phyloP scores from a whole-genome alignment of 129 eudicot genomes.

The Centella asiatica region DNA sequence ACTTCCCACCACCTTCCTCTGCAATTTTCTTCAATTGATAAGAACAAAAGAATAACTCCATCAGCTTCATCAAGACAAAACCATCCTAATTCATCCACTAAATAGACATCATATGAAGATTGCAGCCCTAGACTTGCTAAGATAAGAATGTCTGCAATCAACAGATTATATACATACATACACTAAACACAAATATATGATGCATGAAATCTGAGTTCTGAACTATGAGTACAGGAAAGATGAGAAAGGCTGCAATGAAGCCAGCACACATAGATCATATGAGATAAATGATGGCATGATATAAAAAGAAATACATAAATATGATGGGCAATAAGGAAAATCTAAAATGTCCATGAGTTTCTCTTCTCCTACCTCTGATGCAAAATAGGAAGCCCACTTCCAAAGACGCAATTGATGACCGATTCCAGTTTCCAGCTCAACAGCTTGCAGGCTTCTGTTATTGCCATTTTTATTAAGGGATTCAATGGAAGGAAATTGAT shows the following conservation, averaged over 20 bases:
- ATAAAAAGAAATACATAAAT: neutral
- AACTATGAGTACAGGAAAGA: neutral
- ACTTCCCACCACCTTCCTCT: slow-evolving; percentile 88
- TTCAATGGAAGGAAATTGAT: slow-evolving; percentile 59
- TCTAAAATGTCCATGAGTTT: neutral
- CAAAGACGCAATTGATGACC: slow-evolving; percentile 85
- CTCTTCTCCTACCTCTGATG: slow-evolving; percentile 70
- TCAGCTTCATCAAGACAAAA: slow-evolving; percentile 15
- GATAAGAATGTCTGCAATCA: neutral
- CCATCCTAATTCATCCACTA: neutral
- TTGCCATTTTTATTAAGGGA: slow-evolving; percentile 73
- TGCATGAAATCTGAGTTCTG: neutral
- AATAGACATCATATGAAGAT: neutral
- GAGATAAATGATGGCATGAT: neutral
- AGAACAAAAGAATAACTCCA: slow-evolving; percentile 9
- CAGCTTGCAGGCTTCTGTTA: slow-evolving; percentile 77
- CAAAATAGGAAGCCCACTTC: slow-evolving; percentile 97
- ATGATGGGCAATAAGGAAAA: neutral
- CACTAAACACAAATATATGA: neutral
- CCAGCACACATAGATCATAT: neutral
- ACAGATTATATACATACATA: neutral
- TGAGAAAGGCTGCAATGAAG: neutral
- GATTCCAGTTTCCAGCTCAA: slow-evolving; percentile 86
- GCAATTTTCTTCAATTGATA: slow-evolving; percentile 61
- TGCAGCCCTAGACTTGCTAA: neutral